phyloP scores from a whole-genome alignment of 345 rosid genomes.

The sweet orange (Citrus sinensis) region DVS_A1.0 CM039162.1:28953501-28954000 shows the following conservation, averaged over 20 bases:
- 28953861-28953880: conserved; percentile 29
- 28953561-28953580: no score
- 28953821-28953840: neutral
- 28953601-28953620: no score
- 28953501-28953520: no score
- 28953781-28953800: neutral
- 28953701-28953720: neutral
- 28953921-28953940: neutral
- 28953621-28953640: no score
- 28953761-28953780: neutral
- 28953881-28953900: conserved; percentile 26
- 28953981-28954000: neutral
- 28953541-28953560: no score
- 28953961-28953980: neutral
- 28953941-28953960: neutral
- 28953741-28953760: neutral
- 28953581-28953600: no score
- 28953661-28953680: no score
- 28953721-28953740: neutral
- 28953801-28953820: neutral
- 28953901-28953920: conserved; percentile 18
- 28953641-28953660: no score
- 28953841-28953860: conserved; percentile 11
- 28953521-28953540: no score
- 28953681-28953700: no score